Conservation (phyloP, 108 stramenopile genomes). For the Halocafeteria seosinensis region DNA sequence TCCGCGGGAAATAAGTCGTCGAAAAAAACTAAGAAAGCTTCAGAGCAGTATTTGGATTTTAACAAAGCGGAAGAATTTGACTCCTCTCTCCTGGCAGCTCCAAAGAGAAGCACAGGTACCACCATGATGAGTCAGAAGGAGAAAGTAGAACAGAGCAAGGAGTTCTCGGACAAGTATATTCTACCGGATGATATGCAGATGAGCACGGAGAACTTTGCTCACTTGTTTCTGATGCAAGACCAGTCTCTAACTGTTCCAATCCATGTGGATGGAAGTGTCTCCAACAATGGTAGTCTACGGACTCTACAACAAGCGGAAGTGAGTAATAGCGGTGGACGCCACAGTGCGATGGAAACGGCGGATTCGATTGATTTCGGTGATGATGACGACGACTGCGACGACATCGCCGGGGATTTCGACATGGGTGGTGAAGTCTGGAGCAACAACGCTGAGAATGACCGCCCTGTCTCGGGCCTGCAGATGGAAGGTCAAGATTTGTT, state of each 20-base stretch:
- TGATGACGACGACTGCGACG: not conserved
- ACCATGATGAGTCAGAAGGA: not conserved
- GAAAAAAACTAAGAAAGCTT: not conserved
- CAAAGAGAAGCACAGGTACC: not conserved
- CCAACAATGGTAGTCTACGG: no score
- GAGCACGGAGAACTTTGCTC: not conserved
- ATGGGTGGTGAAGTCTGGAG: not conserved
- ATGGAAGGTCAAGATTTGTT: not conserved
- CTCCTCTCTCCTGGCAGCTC: no score
- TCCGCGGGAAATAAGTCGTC: not conserved
- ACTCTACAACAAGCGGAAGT: not conserved
- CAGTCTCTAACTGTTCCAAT: not conserved
- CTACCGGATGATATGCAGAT: not conserved
- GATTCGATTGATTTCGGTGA: not conserved
- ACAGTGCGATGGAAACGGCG: no score
- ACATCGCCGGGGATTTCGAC: not conserved
- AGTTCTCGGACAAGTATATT: no score
- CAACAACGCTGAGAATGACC: not conserved
- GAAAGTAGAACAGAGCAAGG: no score
- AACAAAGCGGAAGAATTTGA: not conserved
- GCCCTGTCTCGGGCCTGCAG: not conserved
- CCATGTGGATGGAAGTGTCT: not conserved
- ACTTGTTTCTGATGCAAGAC: not conserved
- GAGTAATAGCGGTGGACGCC: not conserved
- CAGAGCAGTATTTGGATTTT: not conserved